A percentile compares a stretch with the other conserved stretches of the same genome.
phyloP scores from a whole-genome alignment of 495 filamentous ascomycete genomes.

The Amphirosellinia nigrospora region DNA sequence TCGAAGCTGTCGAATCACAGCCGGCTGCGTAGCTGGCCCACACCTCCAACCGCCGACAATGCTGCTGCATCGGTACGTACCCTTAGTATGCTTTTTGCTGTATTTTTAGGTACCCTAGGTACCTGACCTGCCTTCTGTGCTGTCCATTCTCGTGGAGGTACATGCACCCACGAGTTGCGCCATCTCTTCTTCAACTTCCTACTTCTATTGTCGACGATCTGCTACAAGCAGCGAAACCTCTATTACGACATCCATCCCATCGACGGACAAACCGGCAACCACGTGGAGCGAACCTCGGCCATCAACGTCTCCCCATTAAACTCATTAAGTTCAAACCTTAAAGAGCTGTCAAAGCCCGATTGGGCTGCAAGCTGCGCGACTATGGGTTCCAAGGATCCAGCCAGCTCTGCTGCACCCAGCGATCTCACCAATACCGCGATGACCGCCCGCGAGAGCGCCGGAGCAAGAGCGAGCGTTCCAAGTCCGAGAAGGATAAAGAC shows the following conservation, averaged over 20 bases:
- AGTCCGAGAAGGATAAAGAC: conserved; percentile 38
- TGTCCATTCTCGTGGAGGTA: conserved; percentile 22
- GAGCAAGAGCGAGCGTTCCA: conserved; percentile 43
- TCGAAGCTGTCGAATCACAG: conserved; percentile 33
- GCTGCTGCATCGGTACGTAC: conserved; percentile 25
- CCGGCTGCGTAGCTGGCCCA: conserved; percentile 41
- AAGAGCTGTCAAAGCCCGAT: conserved; percentile 33
- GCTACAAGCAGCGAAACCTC: not conserved
- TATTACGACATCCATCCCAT: not conserved
- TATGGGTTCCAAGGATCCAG: conserved; percentile 54
- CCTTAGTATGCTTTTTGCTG: conserved; percentile 5
- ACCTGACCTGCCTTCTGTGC: not conserved
- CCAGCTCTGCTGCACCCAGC: conserved; percentile 26
- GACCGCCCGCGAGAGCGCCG: conserved; percentile 49
- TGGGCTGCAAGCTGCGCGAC: conserved; percentile 47
- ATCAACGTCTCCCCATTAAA: conserved; percentile 16
- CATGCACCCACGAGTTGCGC: conserved; percentile 21
- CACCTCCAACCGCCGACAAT: conserved; percentile 38
- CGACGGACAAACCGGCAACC: not conserved
- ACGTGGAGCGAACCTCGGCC: conserved; percentile 22
- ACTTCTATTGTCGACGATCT: conserved; percentile 6
- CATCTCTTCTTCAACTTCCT: conserved; percentile 26
- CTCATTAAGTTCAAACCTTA: conserved; percentile 7
- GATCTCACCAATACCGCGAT: conserved; percentile 33
- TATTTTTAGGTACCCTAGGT: not conserved